These are phyloP conservation scores for Sclerotinia glacialis DNA, from an alignment of 2,329 filamentous ascomycete species.

Conservation along the genomic window DNA sequence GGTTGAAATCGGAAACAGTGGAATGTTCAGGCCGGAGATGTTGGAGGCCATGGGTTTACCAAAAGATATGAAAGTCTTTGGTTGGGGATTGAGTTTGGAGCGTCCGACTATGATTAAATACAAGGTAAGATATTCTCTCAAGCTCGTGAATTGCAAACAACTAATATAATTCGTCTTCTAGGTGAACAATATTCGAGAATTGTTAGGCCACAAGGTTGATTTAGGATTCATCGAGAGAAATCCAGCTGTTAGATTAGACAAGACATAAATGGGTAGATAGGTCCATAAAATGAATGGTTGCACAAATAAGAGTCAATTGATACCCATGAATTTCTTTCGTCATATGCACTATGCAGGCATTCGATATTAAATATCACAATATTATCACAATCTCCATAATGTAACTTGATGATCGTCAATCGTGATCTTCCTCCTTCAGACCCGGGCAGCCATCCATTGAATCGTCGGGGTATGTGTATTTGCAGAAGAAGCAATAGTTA, in stretches of 20 bases:
- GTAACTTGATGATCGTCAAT: constrained; percentile 41
- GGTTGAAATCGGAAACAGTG: constrained; percentile 96
- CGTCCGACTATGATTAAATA: constrained; percentile 76
- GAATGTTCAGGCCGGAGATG: constrained; percentile 99
- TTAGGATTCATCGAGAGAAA: constrained; percentile 89
- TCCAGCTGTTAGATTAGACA: constrained; percentile 74
- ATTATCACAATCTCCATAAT: constrained; percentile 21
- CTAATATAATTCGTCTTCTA: constrained; percentile 36
- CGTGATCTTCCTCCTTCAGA: constrained; percentile 77
- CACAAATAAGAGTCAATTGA: constrained; percentile 7
- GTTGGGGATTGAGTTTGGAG: constrained; percentile 89
- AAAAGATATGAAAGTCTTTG: constrained; percentile 88
- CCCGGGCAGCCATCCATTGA: constrained; percentile 88
- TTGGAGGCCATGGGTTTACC: constrained; percentile 90
- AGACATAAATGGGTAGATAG: constrained; percentile 30
- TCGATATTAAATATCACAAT: constrained; percentile 34
- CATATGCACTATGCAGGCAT: background rate
- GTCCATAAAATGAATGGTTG: constrained; percentile 10
- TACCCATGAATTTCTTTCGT: background rate
- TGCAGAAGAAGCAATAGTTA: constrained; percentile 96
- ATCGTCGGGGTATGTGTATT: constrained; percentile 70
- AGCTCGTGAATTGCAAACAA: no score
- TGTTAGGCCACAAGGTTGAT: constrained; percentile 90
- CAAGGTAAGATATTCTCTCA: constrained; percentile 30
- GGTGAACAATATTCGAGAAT: constrained; percentile 53